Percentiles rank a stretch among this genome's conserved stretches.
Evolutionary conservation across 208 protist genomes (phyloP).

Genomic region (Acanthamoeba sp.): DNA sequence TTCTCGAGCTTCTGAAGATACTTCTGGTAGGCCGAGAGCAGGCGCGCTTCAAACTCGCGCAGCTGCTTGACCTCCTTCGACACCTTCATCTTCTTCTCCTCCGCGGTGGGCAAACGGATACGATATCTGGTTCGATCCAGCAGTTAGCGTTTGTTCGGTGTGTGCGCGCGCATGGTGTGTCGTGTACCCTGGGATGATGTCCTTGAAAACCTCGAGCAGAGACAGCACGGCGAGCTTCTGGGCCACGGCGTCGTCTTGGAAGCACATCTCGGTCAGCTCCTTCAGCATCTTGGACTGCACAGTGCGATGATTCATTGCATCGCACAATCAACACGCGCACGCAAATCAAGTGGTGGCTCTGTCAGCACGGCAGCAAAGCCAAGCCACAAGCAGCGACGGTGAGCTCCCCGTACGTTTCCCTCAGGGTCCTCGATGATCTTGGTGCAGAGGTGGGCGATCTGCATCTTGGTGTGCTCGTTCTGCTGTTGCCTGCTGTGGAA

Average conservation of each 20-base stretch:
- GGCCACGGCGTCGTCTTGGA: neutral
- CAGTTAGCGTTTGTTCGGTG: neutral
- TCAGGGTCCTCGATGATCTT: constrained; percentile 62
- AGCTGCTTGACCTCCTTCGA: constrained; percentile 62
- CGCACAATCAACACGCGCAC: neutral
- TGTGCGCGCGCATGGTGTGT: neutral
- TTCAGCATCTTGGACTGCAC: constrained; percentile 48
- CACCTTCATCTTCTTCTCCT: constrained; percentile 51
- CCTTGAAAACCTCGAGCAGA: constrained; percentile 44
- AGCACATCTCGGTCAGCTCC: constrained; percentile 58
- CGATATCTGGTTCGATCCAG: neutral
- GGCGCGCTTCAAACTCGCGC: constrained; percentile 49
- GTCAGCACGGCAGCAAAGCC: neutral
- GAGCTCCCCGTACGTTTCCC: constrained; percentile 14
- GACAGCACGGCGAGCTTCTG: constrained; percentile 67
- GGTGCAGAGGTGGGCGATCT: constrained; percentile 63
- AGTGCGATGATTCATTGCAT: too few relatives aligned
- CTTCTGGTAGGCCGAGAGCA: constrained; percentile 56
- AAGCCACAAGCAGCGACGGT: too few relatives aligned
- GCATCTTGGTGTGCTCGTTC: constrained; percentile 38
- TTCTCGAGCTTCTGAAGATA: constrained; percentile 73
- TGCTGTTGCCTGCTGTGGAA: constrained; percentile 37
- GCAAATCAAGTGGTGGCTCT: neutral
- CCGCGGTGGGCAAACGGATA: constrained; percentile 59
- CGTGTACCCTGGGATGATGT: constrained; percentile 66